Percentiles rank a stretch among this genome's conserved stretches.
Evolutionary conservation across 352 stramenopile genomes (phyloP).

Genomic region (Phytophthora melonis): DNA sequence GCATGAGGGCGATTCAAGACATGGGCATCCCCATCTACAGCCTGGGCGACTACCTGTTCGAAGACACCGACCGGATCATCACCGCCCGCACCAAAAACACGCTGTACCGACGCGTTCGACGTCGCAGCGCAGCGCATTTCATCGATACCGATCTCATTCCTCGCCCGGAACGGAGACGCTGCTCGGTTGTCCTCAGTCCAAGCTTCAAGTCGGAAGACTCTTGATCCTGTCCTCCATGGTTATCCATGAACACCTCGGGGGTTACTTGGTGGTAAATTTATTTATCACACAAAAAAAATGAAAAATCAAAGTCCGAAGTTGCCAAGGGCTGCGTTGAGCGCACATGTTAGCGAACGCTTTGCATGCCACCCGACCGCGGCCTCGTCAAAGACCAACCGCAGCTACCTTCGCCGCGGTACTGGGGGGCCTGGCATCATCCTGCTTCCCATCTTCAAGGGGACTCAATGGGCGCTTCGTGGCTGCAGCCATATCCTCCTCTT

Average conservation of each 20-base stretch:
- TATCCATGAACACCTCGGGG: conserved; percentile 1
- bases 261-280: conserved; percentile 50
- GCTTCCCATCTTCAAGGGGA: conserved; percentile 34
- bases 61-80: conserved; percentile 64
- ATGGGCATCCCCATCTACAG: conserved; percentile 85
- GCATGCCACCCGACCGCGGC: conserved; percentile 33
- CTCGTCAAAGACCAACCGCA: conserved; percentile 36
- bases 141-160: conserved; percentile 72
- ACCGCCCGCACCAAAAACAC: conserved; percentile 51
- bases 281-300: conserved; percentile 66
- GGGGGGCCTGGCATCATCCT: conserved; percentile 34
- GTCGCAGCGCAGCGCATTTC: conserved; percentile 65
- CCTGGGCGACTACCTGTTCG: conserved; percentile 55
- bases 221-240: conserved; percentile 2
- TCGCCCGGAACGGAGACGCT: conserved; percentile 31
- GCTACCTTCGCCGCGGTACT: conserved; percentile 31
- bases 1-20: conserved; percentile 72
- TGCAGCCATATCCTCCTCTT: conserved; percentile 44
- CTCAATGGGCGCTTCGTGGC: conserved; percentile 38
- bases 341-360: conserved; percentile 19
- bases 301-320: conserved; percentile 62
- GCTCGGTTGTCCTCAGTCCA: conserved; percentile 24
- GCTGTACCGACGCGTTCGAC: conserved; percentile 61
- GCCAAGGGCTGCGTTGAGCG: conserved; percentile 33
- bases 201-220: conserved; percentile 9